phyloP scores from a whole-genome alignment of 164 flowering plant species.

The Sedum album region DNA sequence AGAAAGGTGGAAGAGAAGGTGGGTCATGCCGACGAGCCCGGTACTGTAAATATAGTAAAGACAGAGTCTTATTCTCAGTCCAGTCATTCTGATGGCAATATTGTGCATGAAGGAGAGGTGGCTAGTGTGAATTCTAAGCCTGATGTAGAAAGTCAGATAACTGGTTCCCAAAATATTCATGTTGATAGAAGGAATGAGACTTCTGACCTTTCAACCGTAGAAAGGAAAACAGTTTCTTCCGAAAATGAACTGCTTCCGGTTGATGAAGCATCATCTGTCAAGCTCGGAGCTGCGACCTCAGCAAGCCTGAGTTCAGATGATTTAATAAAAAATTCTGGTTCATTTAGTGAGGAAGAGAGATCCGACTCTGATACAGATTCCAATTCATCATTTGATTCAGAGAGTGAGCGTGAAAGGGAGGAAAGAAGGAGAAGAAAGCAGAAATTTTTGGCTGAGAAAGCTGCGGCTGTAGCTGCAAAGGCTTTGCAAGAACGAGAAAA shows the following conservation, averaged over 20 bases:
- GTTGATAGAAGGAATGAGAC: neutral
- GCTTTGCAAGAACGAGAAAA: slow-evolving; percentile 80
- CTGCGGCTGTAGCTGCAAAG: slow-evolving; percentile 70
- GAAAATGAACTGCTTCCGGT: neutral
- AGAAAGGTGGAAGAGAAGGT: slow-evolving; percentile 21
- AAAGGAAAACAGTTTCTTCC: neutral
- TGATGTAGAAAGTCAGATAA: neutral
- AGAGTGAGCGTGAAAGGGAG: slow-evolving; percentile 57
- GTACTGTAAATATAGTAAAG: slow-evolving; percentile 19
- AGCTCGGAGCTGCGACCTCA: slow-evolving; percentile 15
- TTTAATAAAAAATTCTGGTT: slow-evolving; percentile 28
- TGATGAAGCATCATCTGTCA: slow-evolving; percentile 22
- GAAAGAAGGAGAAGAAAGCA: slow-evolving; percentile 58
- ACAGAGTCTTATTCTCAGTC: slow-evolving; percentile 26
- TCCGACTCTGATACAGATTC: slow-evolving; percentile 66
- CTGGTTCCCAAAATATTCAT: neutral
- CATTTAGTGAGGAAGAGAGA: slow-evolving; percentile 14
- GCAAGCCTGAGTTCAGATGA: slow-evolving; percentile 22
- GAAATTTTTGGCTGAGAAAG: slow-evolving; percentile 67
- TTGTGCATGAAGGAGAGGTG: slow-evolving; percentile 15
- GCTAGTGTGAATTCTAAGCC: neutral
- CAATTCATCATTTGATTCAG: slow-evolving; percentile 64
- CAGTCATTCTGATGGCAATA: slow-evolving; percentile 17
- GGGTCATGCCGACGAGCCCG: slow-evolving; percentile 31
- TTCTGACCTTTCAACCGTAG: neutral